These are phyloP conservation scores for Diplotaxis tenuifolia DNA, from an alignment of 345 rosid genomes.

Conservation along the genomic window DNA sequence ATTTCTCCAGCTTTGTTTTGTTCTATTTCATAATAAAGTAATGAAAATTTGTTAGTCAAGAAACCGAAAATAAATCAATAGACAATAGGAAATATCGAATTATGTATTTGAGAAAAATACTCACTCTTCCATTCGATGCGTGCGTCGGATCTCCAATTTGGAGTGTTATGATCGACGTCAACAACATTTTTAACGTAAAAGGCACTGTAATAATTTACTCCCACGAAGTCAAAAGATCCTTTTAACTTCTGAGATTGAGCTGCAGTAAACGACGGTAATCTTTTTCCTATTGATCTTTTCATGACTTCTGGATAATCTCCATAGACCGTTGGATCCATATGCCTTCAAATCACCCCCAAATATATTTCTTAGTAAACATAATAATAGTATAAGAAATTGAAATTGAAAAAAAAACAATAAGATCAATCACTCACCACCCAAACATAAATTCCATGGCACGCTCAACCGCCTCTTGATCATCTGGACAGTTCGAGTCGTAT, in stretches of 20 bases:
- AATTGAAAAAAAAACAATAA: not conserved
- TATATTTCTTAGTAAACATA: not conserved
- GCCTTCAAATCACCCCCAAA: slow-evolving; percentile 6
- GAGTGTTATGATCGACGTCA: slow-evolving; percentile 14
- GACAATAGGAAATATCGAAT: not conserved
- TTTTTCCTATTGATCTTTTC: slow-evolving; percentile 21
- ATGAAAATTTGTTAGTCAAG: not conserved
- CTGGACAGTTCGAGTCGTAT: slow-evolving; percentile 18
- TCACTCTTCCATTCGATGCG: slow-evolving; percentile 36
- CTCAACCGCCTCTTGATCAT: slow-evolving; percentile 27
- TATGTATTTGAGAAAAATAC: not conserved
- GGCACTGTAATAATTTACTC: slow-evolving; percentile 29
- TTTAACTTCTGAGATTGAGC: slow-evolving; percentile 21
- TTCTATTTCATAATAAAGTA: not conserved
- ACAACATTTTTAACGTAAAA: slow-evolving; percentile 12
- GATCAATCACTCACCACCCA: slow-evolving; percentile 26
- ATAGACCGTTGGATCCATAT: slow-evolving; percentile 28
- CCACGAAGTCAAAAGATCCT: slow-evolving; percentile 35
- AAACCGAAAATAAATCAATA: too few species aligned
- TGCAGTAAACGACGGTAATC: slow-evolving; percentile 32
- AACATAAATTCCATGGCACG: slow-evolving; percentile 39
- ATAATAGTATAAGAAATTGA: not conserved
- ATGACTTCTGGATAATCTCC: slow-evolving; percentile 35
- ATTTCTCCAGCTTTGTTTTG: slow-evolving; percentile 19
- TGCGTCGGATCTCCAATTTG: slow-evolving; percentile 40